phyloP scores from a whole-genome alignment of 345 rosid genomes.

The Ceriops zippeliana region DNA sequence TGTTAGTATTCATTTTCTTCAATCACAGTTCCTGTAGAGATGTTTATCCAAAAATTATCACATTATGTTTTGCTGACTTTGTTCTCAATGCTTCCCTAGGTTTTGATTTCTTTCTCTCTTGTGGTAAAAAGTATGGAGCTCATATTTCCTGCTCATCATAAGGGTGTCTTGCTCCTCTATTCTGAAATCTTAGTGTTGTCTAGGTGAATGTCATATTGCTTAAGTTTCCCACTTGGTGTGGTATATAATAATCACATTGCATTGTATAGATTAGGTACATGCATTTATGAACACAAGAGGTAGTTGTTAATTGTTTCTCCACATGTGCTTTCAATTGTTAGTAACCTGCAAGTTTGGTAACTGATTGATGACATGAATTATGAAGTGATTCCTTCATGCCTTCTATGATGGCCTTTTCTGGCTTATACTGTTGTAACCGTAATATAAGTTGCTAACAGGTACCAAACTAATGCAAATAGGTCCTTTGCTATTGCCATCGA shows the following conservation, averaged over 20 bases:
- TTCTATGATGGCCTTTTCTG: conserved; percentile 20
- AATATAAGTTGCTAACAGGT: conserved; percentile 58
- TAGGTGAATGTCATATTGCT: neutral
- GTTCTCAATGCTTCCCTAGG: no score
- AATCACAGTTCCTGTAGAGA: neutral
- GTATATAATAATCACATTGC: neutral
- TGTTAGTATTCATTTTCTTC: neutral
- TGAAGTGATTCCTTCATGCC: conserved; percentile 8
- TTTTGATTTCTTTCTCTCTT: neutral
- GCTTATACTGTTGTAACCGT: conserved; percentile 32
- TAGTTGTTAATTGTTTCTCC: neutral
- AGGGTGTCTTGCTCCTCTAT: neutral
- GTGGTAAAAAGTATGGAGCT: neutral
- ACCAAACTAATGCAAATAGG: conserved; percentile 65
- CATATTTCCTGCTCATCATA: neutral
- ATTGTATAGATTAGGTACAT: no score
- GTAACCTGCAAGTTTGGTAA: neutral
- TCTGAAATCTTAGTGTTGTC: neutral
- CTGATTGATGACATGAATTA: conserved; percentile 20
- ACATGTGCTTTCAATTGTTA: neutral
- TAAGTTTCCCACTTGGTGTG: neutral
- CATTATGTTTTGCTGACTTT: neutral
- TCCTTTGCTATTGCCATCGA: conserved; percentile 61
- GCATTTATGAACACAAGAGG: no score
- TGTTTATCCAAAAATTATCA: neutral